A percentile compares a stretch with the other conserved stretches of the same genome.
Conservation (phyloP, 2,329 filamentous ascomycete species). For the Verruconis gallopava region DNA sequence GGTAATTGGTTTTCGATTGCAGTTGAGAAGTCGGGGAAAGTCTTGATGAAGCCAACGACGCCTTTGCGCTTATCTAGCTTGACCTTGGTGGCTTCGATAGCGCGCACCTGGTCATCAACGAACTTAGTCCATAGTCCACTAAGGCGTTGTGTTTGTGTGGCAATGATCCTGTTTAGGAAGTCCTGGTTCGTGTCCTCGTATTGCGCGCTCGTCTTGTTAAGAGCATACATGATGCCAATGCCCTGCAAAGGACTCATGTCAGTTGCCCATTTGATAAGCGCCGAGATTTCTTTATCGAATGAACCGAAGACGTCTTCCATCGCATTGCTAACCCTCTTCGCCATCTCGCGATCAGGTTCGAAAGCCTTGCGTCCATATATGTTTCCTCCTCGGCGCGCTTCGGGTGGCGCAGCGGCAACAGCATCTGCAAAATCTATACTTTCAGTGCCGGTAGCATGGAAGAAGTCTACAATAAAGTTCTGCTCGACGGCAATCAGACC, state of each 20-base stretch:
- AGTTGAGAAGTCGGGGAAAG: slow-evolving; percentile 76
- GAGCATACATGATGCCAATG: slow-evolving; percentile 66
- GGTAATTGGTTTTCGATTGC: slow-evolving; percentile 75
- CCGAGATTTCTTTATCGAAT: slow-evolving; percentile 64
- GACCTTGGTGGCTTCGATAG: slow-evolving; percentile 96
- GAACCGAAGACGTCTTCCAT: slow-evolving; percentile 86
- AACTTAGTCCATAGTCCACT: slow-evolving; percentile 73
- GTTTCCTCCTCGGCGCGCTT: slow-evolving; percentile 58
- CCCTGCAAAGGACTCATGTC: slow-evolving; percentile 79
- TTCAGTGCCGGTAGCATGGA: slow-evolving; percentile 80
- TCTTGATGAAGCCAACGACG: slow-evolving; percentile 86
- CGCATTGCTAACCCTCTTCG: slow-evolving; percentile 67
- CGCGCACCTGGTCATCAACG: slow-evolving; percentile 85
- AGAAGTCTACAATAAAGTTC: slow-evolving; percentile 94
- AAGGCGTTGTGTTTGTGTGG: slow-evolving; percentile 65
- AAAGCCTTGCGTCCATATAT: slow-evolving; percentile 62
- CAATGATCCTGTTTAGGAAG: slow-evolving; percentile 66
- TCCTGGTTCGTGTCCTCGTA: slow-evolving; percentile 88
- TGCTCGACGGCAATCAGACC: slow-evolving; percentile 85
- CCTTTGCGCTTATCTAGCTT: slow-evolving; percentile 98
- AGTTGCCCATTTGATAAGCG: slow-evolving; percentile 72
- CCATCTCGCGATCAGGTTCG: slow-evolving; percentile 78
- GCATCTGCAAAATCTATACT: slow-evolving; percentile 73
- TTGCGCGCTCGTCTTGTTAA: slow-evolving; percentile 67
- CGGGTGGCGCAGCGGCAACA: slow-evolving; percentile 52